Percentiles rank a stretch among this genome's conserved stretches.
These are phyloP conservation scores for Cercospora nicotianae DNA, from an alignment of 2,329 filamentous ascomycete species.

Conservation along the genomic window DNA sequence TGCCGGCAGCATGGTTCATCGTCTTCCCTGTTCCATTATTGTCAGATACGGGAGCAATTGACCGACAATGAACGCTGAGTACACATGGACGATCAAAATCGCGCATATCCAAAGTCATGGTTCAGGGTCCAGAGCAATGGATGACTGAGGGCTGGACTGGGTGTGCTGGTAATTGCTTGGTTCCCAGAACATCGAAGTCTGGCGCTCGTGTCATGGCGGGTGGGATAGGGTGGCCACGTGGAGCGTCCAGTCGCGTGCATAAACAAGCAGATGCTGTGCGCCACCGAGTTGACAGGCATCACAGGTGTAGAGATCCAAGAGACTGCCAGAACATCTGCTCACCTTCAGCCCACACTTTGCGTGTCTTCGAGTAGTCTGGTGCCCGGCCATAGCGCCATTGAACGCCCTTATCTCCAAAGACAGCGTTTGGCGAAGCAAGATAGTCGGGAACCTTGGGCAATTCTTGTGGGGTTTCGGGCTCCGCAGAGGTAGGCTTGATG, in stretches of 20 bases:
- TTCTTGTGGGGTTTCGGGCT: conserved; percentile 32
- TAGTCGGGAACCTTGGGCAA: conserved; percentile 56
- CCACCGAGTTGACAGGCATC: conserved; percentile 5
- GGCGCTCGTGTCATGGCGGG: conserved; percentile 9
- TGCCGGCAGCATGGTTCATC: conserved; percentile 56
- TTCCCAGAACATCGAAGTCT: conserved; percentile 4
- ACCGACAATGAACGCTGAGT: neutral
- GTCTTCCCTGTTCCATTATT: conserved; percentile 53
- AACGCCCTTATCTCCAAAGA: conserved; percentile 55
- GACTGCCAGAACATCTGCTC: conserved; percentile 30
- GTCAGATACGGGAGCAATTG: conserved; percentile 18
- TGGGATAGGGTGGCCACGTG: conserved; percentile 16
- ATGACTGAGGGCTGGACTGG: neutral
- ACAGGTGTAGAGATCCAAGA: neutral
- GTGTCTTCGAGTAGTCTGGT: conserved; percentile 65
- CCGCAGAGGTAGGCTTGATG: conserved; percentile 13
- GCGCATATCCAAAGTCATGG: neutral
- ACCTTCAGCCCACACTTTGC: conserved; percentile 61
- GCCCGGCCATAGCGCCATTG: conserved; percentile 61
- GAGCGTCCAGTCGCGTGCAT: conserved; percentile 3
- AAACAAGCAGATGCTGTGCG: neutral
- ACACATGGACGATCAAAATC: neutral
- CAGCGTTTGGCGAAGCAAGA: conserved; percentile 59
- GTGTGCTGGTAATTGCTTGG: conserved; percentile 16
- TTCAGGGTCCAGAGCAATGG: neutral